phyloP scores from a whole-genome alignment of 495 filamentous ascomycete genomes.

The Chaetomium cochliodes region DNA sequence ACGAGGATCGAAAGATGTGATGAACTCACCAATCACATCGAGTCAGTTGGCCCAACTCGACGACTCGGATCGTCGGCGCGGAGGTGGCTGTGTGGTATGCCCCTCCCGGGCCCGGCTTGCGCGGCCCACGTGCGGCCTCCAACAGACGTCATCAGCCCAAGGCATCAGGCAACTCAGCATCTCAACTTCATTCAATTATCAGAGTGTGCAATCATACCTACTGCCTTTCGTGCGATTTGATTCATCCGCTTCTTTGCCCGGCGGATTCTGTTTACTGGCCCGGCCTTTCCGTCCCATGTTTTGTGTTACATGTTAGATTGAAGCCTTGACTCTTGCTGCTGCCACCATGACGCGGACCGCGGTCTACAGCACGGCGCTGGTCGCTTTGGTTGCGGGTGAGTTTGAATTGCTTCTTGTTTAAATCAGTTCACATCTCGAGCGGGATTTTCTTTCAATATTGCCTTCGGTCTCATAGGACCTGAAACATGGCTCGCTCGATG shows the following conservation, averaged over 20 bases:
- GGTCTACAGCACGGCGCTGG: constrained; percentile 58
- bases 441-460: not conserved
- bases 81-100: constrained; percentile 2
- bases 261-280: too few relatives aligned
- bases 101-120: not conserved
- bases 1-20: too few relatives aligned
- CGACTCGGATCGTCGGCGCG: too few relatives aligned
- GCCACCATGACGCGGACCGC: constrained; percentile 48
- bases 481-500: too few relatives aligned
- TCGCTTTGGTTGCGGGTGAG: constrained; percentile 62
- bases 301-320: not conserved
- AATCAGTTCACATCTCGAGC: not conserved
- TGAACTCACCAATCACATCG: not conserved
- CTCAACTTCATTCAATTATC: not conserved
- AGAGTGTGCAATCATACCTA: not conserved
- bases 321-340: not conserved
- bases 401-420: constrained; percentile 25
- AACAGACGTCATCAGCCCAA: not conserved
- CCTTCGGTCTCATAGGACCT: not conserved
- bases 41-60: too few relatives aligned
- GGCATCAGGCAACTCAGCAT: not conserved
- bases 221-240: too few relatives aligned
- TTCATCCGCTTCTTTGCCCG: too few relatives aligned
- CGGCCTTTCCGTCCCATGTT: not conserved
- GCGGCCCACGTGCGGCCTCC: constrained; percentile 1